phyloP scores from a whole-genome alignment of 768 basidiomycete genomes.

The Jaapia argillacea region DNA sequence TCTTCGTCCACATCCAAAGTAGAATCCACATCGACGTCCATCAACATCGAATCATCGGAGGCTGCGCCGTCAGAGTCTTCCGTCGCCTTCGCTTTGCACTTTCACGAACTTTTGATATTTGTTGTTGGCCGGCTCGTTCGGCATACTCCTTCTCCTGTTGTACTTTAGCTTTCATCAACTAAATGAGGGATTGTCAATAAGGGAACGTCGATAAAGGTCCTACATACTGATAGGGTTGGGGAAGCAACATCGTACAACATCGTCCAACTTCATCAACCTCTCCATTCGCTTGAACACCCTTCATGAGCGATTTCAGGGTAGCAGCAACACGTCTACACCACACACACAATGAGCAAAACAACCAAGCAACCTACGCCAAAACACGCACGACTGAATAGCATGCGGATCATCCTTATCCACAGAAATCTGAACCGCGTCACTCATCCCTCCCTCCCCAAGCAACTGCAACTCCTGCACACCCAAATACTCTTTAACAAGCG shows the following conservation, averaged over 20 bases:
- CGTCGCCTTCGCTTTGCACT: constrained; percentile 37
- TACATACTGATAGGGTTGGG: constrained; percentile 34
- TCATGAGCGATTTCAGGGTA: constrained; percentile 53
- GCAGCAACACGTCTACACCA: constrained; percentile 11
- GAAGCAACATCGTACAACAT: constrained; percentile 39
- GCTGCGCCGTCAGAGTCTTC: constrained; percentile 49
- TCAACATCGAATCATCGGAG: constrained; percentile 63
- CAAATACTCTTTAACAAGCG: constrained; percentile 86
- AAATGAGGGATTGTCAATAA: too few relatives aligned
- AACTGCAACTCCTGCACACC: constrained; percentile 89
- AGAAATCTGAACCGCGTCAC: constrained; percentile 88
- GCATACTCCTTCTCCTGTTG: constrained; percentile 54
- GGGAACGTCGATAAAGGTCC: neutral
- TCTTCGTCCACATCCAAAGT: constrained; percentile 43
- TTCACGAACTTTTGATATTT: constrained; percentile 18
- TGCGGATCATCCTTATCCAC: constrained; percentile 97
- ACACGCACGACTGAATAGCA: constrained; percentile 75
- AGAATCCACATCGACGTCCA: constrained; percentile 57
- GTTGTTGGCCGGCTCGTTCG: constrained; percentile 33
- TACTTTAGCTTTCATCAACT: constrained; percentile 67
- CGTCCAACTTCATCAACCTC: constrained; percentile 69
- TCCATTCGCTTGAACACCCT: constrained; percentile 53
- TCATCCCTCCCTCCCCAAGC: constrained; percentile 83
- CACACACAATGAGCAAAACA: neutral
- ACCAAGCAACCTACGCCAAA: neutral